Conservation (phyloP, 208 protist species). For the Acanthamoeba healyi region DNA sequence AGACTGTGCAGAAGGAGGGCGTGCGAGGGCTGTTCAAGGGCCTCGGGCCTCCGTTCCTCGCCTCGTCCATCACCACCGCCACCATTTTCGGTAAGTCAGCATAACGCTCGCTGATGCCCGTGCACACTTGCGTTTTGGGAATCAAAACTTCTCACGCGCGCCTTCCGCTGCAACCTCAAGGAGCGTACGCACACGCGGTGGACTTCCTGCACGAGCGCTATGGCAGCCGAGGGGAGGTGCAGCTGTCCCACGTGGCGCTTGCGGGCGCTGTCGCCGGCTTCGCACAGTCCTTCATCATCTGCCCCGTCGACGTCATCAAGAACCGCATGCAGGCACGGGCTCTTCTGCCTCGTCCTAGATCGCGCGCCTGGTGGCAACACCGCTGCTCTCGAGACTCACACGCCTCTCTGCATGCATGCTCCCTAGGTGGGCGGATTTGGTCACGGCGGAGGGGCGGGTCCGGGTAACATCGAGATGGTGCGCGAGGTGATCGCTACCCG, state of each 20-base stretch:
- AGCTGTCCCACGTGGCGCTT: conserved; percentile 5
- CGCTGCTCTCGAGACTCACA: too few species aligned
- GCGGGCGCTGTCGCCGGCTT: neutral
- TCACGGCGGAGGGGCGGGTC: neutral
- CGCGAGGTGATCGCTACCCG: conserved; percentile 7
- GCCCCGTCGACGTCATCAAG: conserved; percentile 37
- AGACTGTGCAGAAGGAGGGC: conserved; percentile 21
- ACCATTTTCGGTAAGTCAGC: neutral
- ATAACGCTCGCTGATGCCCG: too few species aligned
- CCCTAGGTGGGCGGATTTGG: neutral
- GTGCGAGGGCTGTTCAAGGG: conserved; percentile 37
- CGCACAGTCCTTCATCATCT: conserved; percentile 6
- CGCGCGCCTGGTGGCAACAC: too few species aligned
- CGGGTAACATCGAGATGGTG: neutral
- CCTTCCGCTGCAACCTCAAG: neutral
- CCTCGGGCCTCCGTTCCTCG: conserved; percentile 8
- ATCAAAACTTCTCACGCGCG: too few species aligned
- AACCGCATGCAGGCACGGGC: conserved; percentile 23
- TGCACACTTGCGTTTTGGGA: too few species aligned
- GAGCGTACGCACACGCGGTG: neutral
- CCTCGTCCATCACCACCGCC: conserved; percentile 44
- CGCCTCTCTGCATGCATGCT: too few species aligned
- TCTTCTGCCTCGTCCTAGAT: too few species aligned
- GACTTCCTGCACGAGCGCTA: conserved; percentile 41
- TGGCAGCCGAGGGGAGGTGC: neutral